Base-by-base conservation (phyloP, 1,284 basidiomycete genomes). In the Ceratobasidium theobromae region DNA sequence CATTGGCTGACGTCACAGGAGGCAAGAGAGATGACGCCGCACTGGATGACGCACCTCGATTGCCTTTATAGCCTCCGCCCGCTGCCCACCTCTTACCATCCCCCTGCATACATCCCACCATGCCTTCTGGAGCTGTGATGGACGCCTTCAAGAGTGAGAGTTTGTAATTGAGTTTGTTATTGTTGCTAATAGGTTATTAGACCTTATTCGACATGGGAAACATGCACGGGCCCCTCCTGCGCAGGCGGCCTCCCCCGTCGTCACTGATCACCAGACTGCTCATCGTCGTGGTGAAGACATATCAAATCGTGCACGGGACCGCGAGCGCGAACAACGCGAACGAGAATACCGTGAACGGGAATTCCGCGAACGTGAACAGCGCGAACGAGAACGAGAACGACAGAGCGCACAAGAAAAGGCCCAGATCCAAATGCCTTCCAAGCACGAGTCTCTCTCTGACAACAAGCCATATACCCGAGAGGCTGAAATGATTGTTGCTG, bases 401-500 rank as follows among this genome's bases (percentile, higher is more conserved):
- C 66, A 64, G 28, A 65, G 58, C 46, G 62, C 54, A 25, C 60
- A 65, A 21, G 51, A 53, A 52, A 67, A 62, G 57, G 40, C 57
- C 9, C 57, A 46, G 25, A 28, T 60, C 2, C 60, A 65, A 48
- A 55, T 53, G 45, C 51, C 52, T 1, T 55, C 60, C 6, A 33
- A 33, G 2, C 66, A 53, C 25, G 49, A 65, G 16, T 41, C 62
- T 9, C 45, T 52, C 14, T 8, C 52, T 11, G 57, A 67, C 9
- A 30, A 33, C 49, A 69, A 57, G 41, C 51, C 60, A 16, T 69
- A 69, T 25, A 16, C 68, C 1, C 49, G 57, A 51, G 85, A 87
- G 69, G 86, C 84, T 25, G 87, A 91, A 71, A 80, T 84, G 72
- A 87, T 93, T 70, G 86, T 93, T 45, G 82, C 88, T 69, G 88